phyloP scores from a whole-genome alignment of 2,329 filamentous ascomycete species.

The Zymoseptoria pseudotritici region DNA sequence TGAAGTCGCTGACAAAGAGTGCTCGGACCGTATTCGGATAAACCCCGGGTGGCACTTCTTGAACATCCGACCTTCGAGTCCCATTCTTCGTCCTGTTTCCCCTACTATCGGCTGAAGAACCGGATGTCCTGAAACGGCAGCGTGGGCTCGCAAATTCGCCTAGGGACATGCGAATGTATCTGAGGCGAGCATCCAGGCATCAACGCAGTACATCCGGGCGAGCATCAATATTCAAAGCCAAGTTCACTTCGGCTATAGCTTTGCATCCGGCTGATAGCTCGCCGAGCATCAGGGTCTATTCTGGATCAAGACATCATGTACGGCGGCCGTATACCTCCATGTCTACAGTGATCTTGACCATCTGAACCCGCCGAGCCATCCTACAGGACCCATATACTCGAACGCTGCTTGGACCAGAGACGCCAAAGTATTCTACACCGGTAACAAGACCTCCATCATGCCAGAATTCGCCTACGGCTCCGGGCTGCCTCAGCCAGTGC shows the following conservation, averaged over 20 bases:
- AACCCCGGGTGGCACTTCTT: background rate
- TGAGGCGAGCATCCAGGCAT: background rate
- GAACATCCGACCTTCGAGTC: no score
- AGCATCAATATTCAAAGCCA: background rate
- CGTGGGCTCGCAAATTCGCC: no score
- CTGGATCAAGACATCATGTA: background rate
- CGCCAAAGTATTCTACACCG: background rate
- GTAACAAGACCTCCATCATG: background rate
- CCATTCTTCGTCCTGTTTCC: no score
- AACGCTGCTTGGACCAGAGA: background rate
- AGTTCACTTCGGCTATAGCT: background rate
- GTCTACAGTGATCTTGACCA: background rate
- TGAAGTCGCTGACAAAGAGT: background rate
- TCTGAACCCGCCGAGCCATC: background rate
- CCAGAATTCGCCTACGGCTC: conserved; percentile 18
- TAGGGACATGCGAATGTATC: no score
- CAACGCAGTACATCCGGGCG: background rate
- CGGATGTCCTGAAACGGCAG: no score
- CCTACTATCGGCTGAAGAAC: no score
- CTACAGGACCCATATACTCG: background rate
- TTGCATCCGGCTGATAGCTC: background rate
- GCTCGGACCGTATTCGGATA: background rate
- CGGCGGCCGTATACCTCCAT: background rate
- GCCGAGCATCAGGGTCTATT: background rate
- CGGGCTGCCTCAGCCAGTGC: conserved; percentile 13